phyloP scores from a whole-genome alignment of 2,329 filamentous ascomycete genomes.

The Calonectria ilicicola region DNA sequence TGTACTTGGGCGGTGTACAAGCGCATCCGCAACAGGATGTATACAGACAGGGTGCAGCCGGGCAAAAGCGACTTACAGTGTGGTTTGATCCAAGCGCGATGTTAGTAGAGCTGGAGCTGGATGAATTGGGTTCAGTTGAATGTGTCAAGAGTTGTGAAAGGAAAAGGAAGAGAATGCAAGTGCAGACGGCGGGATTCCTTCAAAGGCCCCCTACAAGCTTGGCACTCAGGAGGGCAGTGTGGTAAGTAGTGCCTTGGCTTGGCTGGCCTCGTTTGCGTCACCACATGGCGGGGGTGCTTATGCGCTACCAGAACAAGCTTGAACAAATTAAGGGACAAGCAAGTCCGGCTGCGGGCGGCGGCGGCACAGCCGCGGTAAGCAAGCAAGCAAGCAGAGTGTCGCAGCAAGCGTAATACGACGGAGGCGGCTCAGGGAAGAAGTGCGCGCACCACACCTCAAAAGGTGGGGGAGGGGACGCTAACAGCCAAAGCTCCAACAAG shows the following conservation, averaged over 20 bases:
- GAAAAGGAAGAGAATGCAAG: background rate
- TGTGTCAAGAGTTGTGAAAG: background rate
- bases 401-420: background rate
- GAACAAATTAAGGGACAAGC: background rate
- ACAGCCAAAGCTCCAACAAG: background rate
- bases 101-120: background rate
- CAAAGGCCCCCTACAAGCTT: background rate
- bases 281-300: background rate
- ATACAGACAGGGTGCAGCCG: background rate
- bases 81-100: too few relatives aligned
- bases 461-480: background rate
- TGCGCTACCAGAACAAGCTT: background rate
- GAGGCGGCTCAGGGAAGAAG: background rate
- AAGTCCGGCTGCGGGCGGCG: background rate
- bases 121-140: background rate
- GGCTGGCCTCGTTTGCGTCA: background rate
- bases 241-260: background rate
- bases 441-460: too few relatives aligned
- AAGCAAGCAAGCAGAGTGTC: too few relatives aligned
- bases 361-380: background rate
- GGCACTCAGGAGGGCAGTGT: background rate
- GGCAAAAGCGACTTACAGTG: background rate
- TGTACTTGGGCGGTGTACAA: background rate
- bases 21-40: background rate
- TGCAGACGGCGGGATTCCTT: background rate